Conservation (phyloP, 371 early-diverging fungal genomes). For the Gilbertella persicaria region DNA sequence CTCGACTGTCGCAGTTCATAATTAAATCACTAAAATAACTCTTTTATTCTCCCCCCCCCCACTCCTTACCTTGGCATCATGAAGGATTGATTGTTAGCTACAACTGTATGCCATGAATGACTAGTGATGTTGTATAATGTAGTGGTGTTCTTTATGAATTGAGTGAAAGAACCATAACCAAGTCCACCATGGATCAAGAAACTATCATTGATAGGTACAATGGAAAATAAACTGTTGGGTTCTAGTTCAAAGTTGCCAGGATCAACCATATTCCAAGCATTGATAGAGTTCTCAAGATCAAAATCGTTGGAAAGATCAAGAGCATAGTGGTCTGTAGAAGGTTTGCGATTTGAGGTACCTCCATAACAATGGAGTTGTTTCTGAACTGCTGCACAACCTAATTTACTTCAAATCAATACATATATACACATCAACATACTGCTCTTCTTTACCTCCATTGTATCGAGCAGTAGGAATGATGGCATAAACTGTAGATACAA, state of each 20-base stretch:
- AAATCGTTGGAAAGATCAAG: slow-evolving; percentile 20
- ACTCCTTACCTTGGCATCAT: slow-evolving; percentile 14
- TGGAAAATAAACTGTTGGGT: slow-evolving; percentile 19
- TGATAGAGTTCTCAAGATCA: not conserved
- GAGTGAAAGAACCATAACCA: slow-evolving; percentile 14
- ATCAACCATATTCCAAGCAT: slow-evolving; percentile 10
- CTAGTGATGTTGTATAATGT: slow-evolving; percentile 3
- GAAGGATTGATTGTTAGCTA: slow-evolving; percentile 3
- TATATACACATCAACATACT: not conserved
- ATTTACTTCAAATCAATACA: not conserved
- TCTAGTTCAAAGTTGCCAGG: slow-evolving; percentile 5
- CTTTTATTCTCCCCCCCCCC: too few species aligned
- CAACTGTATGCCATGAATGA: slow-evolving; percentile 14
- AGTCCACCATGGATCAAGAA: slow-evolving; percentile 23
- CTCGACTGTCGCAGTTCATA: slow-evolving; percentile 8
- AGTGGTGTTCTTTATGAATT: slow-evolving; percentile 16
- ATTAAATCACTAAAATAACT: not conserved
- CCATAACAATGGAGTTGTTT: slow-evolving; percentile 19
- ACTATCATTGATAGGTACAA: slow-evolving; percentile 14
- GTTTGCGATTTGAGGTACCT: slow-evolving; percentile 13
- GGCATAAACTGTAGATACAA: slow-evolving; percentile 4
- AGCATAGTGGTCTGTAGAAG: slow-evolving; percentile 18
- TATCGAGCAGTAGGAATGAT: slow-evolving; percentile 14
- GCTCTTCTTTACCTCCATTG: slow-evolving; percentile 12
- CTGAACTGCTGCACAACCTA: slow-evolving; percentile 14